Base-by-base conservation (phyloP, 306 rosid species). In the Cucurbita ficifolia region DNA sequence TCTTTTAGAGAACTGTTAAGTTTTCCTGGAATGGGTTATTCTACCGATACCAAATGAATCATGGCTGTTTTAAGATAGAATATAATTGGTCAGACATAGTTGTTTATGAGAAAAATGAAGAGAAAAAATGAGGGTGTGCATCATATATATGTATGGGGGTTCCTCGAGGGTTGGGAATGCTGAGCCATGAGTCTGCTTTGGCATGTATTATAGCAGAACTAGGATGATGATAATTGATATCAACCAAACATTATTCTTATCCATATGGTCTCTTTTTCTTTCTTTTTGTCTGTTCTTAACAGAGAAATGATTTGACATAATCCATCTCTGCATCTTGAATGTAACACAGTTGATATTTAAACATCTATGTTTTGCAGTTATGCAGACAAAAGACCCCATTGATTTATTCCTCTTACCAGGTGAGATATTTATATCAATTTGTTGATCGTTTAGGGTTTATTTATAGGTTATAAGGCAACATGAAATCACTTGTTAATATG, bases 371-470 rank as follows among this genome's bases (percentile, higher is more conserved):
- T 72, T 49, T 90, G 86, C 96, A 94, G 98, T 90, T 82, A 79
- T 94, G 92, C 92, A 79, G 86, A 90, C 96, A 21, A 89, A 85
- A 83, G 92, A 91, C 51, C 96, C 99, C 13, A 87, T 94, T 72
- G 97, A 91, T 83, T 84, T 94, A 85, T 80, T 94, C 22, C 88
- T 94, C 79, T 84, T 94, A 83, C 99, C 99, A 35, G 97, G 98
- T 89, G 82, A n/a, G 76, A 50, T 60, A 33, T 80, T 42, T 65
- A 16, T 72, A 75, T 80, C 56, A 60, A 33, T 75, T 68, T 48
- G 72, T 24, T 21, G 43, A 6, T 49, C 7, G 39, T 50, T 59
- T n/a, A 46, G 38, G 38, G 18, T 50, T 46, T 50, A 19, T 60
- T 45, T 61, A 39, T 60, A 49, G 69, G 52, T 49, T 46, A 22